Conservation (phyloP, 345 rosid species). For the Corchorus olitorius region DNA sequence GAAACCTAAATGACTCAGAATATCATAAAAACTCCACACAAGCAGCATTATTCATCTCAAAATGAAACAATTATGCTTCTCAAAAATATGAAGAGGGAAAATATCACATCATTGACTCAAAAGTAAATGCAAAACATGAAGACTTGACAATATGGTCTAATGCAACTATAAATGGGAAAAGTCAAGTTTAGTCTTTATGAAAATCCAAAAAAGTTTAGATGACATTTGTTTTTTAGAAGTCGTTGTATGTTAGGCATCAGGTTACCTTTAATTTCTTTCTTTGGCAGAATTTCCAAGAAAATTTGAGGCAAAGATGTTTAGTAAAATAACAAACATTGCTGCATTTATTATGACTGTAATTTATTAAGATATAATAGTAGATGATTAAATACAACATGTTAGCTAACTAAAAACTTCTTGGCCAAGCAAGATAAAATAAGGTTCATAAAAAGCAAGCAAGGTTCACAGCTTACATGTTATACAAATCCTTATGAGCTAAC, state of each 20-base stretch:
- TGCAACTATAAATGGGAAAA: neutral
- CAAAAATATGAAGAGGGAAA: neutral
- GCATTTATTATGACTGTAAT: neutral
- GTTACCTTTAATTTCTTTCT: neutral
- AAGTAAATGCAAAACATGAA: neutral
- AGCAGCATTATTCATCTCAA: constrained; percentile 1
- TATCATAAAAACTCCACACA: neutral
- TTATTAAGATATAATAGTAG: neutral
- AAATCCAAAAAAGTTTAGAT: neutral
- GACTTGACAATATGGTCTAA: neutral
- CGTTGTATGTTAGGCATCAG: neutral
- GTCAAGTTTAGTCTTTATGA: neutral
- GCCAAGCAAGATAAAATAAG: neutral
- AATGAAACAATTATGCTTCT: neutral
- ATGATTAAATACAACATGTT: neutral
- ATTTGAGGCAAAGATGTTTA: neutral
- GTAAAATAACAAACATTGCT: neutral
- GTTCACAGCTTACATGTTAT: neutral
- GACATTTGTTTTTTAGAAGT: neutral
- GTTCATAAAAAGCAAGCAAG: neutral
- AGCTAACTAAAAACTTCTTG: neutral
- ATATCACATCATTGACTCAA: neutral
- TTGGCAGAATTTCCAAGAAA: neutral
- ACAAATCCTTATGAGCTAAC: neutral
- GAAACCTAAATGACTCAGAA: neutral